Base-by-base conservation (phyloP, 208 protist genomes). In the Sergeia podlipaevii region DNA sequence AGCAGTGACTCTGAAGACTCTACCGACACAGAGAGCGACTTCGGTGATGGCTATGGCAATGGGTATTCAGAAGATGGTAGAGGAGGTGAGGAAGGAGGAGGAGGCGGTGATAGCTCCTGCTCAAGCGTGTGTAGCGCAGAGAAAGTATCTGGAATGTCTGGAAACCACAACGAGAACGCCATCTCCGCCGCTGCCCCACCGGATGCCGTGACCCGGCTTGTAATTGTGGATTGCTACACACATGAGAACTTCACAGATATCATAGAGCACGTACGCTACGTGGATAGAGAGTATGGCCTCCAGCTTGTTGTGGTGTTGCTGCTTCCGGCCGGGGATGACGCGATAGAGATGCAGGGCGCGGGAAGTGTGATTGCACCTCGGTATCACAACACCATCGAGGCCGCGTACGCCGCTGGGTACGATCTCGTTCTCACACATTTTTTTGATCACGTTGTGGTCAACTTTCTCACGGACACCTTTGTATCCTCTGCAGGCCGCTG, bases 181-280 rank as follows among this genome's bases (percentile, higher is more conserved):
- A 15, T 30, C 8, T 34, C 24, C 4, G 34, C 20, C 13, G 34
- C 38, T 6, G n/a, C 52, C 34, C 65, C 72, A 21, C 43, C 69
- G 24, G 83, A 89, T 43, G 60, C 69, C 36, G 41, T 94, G 20
- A 67, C 82, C 2, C 70, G 68, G 2, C 67, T 94, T 8, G 79
- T 94, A 20, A 38, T 94, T 33, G 74, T 94, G 0, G 87, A 94
- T 58, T 51, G 56, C 58, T 94, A 79, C 61, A 90, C 87, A 28
- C 87, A 94, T 58, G 87, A 94, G 47, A 69, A 75, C 18, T 80
- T 85, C 21, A 38, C 29, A 27, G 83, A 91, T 26, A 88, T 91
- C 59, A 50, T 80, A 13, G 56, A 75, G n/a, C 70, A 88, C 38
- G 26, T 94, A 7, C 74, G 87, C 33, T 82, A 62, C 43, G 49